phyloP scores from a whole-genome alignment of 202 grass and related monocot species.

The Hordeum pubiflorum region DNA sequence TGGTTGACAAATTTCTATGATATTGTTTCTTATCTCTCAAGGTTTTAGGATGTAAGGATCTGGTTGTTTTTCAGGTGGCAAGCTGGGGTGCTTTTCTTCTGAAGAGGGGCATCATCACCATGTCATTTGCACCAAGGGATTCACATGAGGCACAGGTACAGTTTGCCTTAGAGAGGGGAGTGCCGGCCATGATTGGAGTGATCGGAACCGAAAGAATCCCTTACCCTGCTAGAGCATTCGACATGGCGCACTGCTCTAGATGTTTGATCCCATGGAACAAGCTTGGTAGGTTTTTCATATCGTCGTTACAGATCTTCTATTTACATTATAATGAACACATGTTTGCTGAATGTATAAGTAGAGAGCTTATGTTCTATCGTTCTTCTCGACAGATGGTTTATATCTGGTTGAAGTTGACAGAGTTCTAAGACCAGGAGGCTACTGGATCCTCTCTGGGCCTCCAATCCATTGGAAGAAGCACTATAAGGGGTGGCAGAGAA shows the following conservation, averaged over 20 bases:
- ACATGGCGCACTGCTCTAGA: conserved; percentile 87
- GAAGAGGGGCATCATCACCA: conserved; percentile 65
- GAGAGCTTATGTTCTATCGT: background rate
- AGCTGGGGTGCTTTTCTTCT: conserved; percentile 91
- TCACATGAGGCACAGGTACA: conserved; percentile 83
- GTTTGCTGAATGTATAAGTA: background rate
- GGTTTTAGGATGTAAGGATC: background rate
- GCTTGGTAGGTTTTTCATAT: conserved; percentile 29
- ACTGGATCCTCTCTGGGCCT: conserved; percentile 87
- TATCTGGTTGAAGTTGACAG: conserved; percentile 85
- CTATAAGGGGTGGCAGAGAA: conserved; percentile 80
- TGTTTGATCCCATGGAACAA: conserved; percentile 93
- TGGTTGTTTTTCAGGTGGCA: conserved; percentile 46
- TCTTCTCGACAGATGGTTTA: conserved; percentile 40
- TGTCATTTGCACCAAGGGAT: conserved; percentile 94
- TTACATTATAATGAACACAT: background rate
- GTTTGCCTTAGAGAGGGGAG: conserved; percentile 74
- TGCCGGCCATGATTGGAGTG: conserved; percentile 81
- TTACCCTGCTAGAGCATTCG: conserved; percentile 78
- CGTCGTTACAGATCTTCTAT: background rate
- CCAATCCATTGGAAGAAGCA: conserved; percentile 74
- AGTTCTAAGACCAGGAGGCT: conserved; percentile 78
- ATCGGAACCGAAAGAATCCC: conserved; percentile 61
- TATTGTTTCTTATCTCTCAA: background rate
- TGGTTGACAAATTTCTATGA: background rate